Percentiles rank a stretch among this genome's conserved stretches.
phyloP scores from a whole-genome alignment of 805 yeast species.

The Candida nemodendra region DNA sequence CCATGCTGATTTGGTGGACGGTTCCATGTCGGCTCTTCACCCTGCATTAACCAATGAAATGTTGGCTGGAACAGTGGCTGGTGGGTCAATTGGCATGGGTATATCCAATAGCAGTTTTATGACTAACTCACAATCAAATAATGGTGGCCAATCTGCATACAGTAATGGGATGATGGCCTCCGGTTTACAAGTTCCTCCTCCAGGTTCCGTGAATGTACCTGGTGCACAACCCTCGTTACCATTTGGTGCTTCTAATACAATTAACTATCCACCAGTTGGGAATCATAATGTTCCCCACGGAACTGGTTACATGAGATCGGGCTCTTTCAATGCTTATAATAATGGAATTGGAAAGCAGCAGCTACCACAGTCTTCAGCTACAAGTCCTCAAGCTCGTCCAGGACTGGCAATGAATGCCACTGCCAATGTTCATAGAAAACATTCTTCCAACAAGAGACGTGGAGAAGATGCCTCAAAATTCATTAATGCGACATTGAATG shows the following conservation, averaged over 20 bases:
- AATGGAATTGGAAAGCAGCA: conserved; percentile 2
- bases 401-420: conserved; percentile 28
- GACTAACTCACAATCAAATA: not conserved
- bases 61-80: conserved; percentile 27
- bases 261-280: conserved; percentile 3
- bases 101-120: conserved; percentile 10
- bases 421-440: conserved; percentile 36
- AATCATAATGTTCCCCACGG: conserved; percentile 1
- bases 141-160: not conserved
- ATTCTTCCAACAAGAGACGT: conserved; percentile 32
- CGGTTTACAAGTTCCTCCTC: conserved; percentile 7
- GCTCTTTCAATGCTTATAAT: conserved; percentile 11
- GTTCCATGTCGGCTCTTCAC: conserved; percentile 24
- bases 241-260: conserved; percentile 1
- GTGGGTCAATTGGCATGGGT: conserved; percentile 31
- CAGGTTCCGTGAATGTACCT: conserved; percentile 5
- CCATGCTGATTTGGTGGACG: conserved; percentile 8
- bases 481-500: conserved; percentile 63
- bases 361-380: conserved; percentile 6
- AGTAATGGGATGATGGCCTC: conserved; percentile 4
- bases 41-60: conserved; percentile 28
- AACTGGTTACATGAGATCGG: conserved; percentile 11
- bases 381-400: conserved; percentile 10
- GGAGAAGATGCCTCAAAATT: conserved; percentile 73
- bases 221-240: conserved; percentile 2